These are phyloP conservation scores for Lasiodiplodia hormozganensis DNA, from an alignment of 2,329 filamentous ascomycete genomes.

Conservation along the genomic window DNA sequence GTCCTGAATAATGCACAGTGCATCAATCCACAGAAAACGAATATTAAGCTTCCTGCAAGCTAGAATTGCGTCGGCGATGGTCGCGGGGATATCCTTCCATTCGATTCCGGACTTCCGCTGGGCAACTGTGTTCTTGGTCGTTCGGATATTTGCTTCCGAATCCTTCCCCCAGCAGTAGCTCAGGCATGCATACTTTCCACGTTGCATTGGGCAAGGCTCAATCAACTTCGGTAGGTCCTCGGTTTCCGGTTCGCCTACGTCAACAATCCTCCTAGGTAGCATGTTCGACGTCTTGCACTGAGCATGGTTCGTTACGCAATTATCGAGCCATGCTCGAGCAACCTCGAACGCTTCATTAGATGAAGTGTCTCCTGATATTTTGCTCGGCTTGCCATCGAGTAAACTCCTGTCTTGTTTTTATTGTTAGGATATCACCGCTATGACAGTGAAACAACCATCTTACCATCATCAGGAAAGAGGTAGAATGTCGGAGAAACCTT, in stretches of 20 bases:
- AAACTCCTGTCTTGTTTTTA: not conserved
- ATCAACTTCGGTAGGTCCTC: not conserved
- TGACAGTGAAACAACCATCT: too few relatives aligned
- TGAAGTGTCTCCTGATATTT: not conserved
- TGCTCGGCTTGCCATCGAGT: not conserved
- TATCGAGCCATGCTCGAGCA: not conserved
- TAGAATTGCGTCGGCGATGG: not conserved
- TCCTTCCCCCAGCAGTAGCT: not conserved
- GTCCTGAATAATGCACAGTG: not conserved
- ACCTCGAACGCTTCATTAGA: not conserved
- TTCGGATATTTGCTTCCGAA: not conserved
- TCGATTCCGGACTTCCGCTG: not conserved
- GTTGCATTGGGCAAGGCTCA: not conserved
- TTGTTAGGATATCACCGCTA: too few relatives aligned
- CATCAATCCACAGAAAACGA: not conserved
- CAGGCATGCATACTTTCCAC: not conserved
- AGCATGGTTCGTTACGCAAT: not conserved
- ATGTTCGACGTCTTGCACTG: not conserved
- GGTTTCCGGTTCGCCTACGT: not conserved
- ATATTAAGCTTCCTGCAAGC: not conserved
- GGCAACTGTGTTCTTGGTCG: not conserved
- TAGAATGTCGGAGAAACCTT: too few relatives aligned
- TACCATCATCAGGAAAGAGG: too few relatives aligned
- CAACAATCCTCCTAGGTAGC: not conserved
- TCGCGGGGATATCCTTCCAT: not conserved